phyloP scores from a whole-genome alignment of 2,329 filamentous ascomycete genomes.

The Botrytis porri region DNA sequence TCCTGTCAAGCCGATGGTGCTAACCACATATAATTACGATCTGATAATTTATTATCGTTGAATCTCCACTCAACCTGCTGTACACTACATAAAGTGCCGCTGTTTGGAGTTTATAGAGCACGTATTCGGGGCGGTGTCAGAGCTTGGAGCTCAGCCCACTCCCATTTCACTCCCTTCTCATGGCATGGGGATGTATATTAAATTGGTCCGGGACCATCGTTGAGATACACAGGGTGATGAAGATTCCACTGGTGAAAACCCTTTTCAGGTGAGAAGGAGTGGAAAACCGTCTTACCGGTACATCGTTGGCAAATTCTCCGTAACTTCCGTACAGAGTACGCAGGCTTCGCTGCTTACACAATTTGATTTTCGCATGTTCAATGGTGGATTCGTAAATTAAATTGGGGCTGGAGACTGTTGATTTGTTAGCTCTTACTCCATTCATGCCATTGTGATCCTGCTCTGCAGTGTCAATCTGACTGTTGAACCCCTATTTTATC shows the following conservation, averaged over 20 bases:
- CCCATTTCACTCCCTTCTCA: neutral
- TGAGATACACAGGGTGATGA: neutral
- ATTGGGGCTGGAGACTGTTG: neutral
- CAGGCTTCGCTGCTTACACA: neutral
- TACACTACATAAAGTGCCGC: neutral
- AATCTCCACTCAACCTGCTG: neutral
- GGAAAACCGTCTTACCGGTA: slow-evolving; percentile 1
- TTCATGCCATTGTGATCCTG: neutral
- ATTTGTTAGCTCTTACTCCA: neutral
- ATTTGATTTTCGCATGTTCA: neutral
- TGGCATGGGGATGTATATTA: neutral
- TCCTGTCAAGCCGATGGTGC: neutral
- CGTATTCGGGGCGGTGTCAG: neutral
- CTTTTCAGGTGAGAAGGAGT: neutral
- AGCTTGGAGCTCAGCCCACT: neutral
- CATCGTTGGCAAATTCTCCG: neutral
- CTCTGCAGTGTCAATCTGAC: neutral
- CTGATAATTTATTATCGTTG: neutral
- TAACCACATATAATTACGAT: neutral
- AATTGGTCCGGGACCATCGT: neutral
- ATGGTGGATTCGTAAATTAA: neutral
- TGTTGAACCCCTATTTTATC: neutral
- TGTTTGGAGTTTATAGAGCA: neutral
- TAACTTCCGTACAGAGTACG: neutral
- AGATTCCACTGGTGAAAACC: neutral